phyloP scores from a whole-genome alignment of 768 basidiomycete species.

The Agrocybe chaxingu region DNA sequence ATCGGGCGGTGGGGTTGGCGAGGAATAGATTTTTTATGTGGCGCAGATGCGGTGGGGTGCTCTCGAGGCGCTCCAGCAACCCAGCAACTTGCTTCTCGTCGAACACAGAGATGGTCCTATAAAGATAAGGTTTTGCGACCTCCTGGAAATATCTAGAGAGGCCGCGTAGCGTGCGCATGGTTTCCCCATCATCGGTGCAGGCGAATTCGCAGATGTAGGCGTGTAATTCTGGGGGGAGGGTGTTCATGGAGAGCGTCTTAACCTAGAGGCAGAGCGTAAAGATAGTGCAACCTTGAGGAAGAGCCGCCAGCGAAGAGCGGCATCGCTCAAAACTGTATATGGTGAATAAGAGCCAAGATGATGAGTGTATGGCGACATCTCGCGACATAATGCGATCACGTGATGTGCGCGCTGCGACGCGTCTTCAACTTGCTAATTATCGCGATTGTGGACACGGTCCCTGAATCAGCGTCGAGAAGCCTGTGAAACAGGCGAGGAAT shows the following conservation, averaged over 20 bases:
- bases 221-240: constrained; percentile 41
- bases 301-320: no score
- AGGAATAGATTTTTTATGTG: constrained; percentile 44
- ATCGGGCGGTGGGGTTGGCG: not conserved
- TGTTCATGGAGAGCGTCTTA: constrained; percentile 22
- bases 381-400: no score
- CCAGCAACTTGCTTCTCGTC: constrained; percentile 23
- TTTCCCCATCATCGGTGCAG: constrained; percentile 36
- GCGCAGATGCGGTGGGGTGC: constrained; percentile 31
- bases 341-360: no score
- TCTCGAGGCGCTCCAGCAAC: constrained; percentile 28
- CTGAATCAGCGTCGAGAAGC: no score
- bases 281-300: no score
- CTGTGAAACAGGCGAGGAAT: no score
- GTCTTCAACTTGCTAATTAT: no score
- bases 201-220: constrained; percentile 40
- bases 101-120: constrained; percentile 33
- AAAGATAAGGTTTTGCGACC: constrained; percentile 35
- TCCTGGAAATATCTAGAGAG: constrained; percentile 39
- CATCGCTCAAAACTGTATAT: no score
- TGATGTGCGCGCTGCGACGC: no score
- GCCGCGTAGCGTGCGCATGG: constrained; percentile 31
- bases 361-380: no score
- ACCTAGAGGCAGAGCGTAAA: no score
- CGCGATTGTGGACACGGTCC: no score